Percentiles rank a stretch among this genome's conserved stretches.
Evolutionary conservation across 495 filamentous ascomycete species (phyloP).

Genomic region (Trichocladium antarcticum): DNA sequence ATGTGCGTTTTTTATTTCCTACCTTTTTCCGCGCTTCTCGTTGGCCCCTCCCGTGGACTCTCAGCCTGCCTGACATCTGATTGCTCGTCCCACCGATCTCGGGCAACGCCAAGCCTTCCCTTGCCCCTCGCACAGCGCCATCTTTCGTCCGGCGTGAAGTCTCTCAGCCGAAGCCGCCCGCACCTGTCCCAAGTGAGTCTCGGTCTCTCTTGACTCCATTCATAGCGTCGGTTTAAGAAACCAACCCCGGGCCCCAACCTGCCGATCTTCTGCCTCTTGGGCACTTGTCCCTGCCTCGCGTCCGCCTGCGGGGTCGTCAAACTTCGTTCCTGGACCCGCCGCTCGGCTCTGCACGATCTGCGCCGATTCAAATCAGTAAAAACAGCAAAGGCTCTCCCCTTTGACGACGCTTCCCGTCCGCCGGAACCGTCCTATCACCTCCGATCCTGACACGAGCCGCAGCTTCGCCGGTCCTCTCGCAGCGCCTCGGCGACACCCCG

Average conservation of each 20-base stretch:
- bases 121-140: too few relatives aligned
- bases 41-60: not conserved
- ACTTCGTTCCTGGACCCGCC: constrained; percentile 9
- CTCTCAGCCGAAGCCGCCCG: too few relatives aligned
- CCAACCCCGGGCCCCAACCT: not conserved
- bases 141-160: too few relatives aligned
- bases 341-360: not conserved
- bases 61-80: not conserved
- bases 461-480: too few relatives aligned
- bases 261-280: not conserved
- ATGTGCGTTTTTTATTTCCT: not conserved
- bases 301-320: constrained; percentile 8
- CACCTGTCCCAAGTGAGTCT: not conserved
- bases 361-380: not conserved
- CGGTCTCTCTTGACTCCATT: not conserved
- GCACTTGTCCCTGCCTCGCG: not conserved
- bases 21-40: too few relatives aligned
- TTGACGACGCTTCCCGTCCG: not conserved
- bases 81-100: constrained; percentile 11
- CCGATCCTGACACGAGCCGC: too few relatives aligned
- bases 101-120: constrained; percentile 11
- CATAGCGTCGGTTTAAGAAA: not conserved
- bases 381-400: not conserved
- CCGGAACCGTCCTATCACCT: too few relatives aligned
- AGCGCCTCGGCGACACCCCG: not conserved